phyloP scores from a whole-genome alignment of 345 rosid species.

The Gossypium australe region DNA sequence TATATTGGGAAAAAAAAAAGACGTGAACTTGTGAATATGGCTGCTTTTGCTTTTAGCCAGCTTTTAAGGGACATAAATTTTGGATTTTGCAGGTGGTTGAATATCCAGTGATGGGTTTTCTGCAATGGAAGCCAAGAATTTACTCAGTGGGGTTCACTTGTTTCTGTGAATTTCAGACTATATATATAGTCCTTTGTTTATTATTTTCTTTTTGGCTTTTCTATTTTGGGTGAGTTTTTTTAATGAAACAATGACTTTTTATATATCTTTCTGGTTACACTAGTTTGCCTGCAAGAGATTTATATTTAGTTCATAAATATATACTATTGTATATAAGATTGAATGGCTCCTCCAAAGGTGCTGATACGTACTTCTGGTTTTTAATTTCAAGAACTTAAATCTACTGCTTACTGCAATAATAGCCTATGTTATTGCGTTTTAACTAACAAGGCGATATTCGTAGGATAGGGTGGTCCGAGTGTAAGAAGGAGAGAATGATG shows the following conservation, averaged over 20 bases:
- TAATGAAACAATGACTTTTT: constrained; percentile 20
- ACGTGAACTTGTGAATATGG: too few relatives aligned
- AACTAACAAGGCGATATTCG: too few relatives aligned
- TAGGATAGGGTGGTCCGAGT: too few relatives aligned
- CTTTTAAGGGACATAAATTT: not conserved
- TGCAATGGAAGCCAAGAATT: not conserved
- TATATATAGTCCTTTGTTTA: not conserved
- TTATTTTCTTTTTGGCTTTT: not conserved
- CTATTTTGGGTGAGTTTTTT: constrained; percentile 4
- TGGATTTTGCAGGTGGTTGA: not conserved
- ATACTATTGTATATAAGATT: not conserved
- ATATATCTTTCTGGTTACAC: not conserved
- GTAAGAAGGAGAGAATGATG: too few relatives aligned
- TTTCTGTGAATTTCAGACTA: not conserved
- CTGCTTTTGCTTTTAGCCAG: not conserved
- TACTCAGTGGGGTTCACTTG: not conserved
- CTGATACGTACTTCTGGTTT: constrained; percentile 4
- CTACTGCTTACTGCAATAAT: not conserved
- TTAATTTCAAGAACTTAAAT: constrained; percentile 2
- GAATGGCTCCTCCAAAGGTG: constrained; percentile 10
- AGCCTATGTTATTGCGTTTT: too few relatives aligned
- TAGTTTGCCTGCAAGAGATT: constrained; percentile 4
- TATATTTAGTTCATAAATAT: constrained; percentile 10
- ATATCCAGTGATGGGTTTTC: not conserved
- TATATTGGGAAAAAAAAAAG: not conserved